A percentile compares a stretch with the other conserved stretches of the same genome.
Conservation (phyloP, 768 basidiomycete genomes). For the Hydnum rufescens region DNA sequence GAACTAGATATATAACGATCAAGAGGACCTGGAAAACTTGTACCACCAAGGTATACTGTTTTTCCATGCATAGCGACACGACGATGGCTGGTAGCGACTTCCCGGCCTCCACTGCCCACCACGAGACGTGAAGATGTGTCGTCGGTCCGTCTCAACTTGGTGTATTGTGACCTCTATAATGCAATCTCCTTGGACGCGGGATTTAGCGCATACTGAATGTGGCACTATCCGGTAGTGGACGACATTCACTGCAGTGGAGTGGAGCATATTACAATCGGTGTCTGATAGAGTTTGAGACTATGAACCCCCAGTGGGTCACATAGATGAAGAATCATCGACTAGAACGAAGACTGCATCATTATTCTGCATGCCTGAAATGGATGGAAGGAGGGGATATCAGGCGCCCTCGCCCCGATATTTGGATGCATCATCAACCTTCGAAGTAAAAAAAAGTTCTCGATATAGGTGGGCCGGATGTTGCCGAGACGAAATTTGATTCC, state of each 20-base stretch:
- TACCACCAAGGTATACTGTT: slow-evolving; percentile 78
- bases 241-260: slow-evolving; percentile 94
- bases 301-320: slow-evolving; percentile 94
- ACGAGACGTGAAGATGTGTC: no score
- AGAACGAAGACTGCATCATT: slow-evolving; percentile 55
- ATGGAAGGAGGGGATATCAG: not conserved
- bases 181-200: slow-evolving; percentile 86
- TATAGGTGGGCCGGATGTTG: not conserved
- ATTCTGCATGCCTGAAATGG: not conserved
- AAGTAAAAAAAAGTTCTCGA: not conserved
- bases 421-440: not conserved
- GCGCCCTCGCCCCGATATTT: no score
- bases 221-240: slow-evolving; percentile 98
- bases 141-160: no score
- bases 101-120: no score
- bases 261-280: slow-evolving; percentile 97
- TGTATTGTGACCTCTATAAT: slow-evolving; percentile 62
- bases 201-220: slow-evolving; percentile 97
- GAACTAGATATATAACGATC: slow-evolving; percentile 60
- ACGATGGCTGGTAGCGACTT: slow-evolving; percentile 65
- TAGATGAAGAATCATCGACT: slow-evolving; percentile 68
- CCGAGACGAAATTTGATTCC: not conserved
- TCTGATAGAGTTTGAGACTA: slow-evolving; percentile 99
- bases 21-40: slow-evolving; percentile 33
- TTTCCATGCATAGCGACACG: slow-evolving; percentile 79